phyloP scores from a whole-genome alignment of 345 rosid genomes.

The Eucalyptus pauciflora region DNA sequence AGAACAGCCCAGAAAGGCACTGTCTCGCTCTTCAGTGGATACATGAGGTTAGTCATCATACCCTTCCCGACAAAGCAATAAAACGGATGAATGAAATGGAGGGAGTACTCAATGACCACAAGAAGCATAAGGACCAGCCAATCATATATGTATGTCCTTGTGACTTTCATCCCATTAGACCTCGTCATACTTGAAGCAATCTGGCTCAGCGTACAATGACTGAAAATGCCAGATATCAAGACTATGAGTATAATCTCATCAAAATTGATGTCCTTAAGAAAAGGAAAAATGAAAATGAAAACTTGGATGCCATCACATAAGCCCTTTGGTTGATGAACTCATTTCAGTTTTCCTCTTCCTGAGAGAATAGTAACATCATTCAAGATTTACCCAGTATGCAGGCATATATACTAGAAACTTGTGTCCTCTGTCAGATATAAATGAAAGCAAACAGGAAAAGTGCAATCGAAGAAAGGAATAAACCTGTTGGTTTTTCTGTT shows the following conservation, averaged over 20 bases:
- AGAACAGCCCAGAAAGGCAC: slow-evolving; percentile 81
- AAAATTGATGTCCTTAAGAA: not conserved
- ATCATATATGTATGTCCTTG: slow-evolving; percentile 56
- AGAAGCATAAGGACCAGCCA: slow-evolving; percentile 71
- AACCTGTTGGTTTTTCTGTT: not conserved
- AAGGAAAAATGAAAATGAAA: not conserved
- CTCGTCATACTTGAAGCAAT: slow-evolving; percentile 23
- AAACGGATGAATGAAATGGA: slow-evolving; percentile 56
- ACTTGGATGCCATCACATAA: not conserved
- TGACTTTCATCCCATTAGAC: slow-evolving; percentile 54
- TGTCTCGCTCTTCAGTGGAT: slow-evolving; percentile 62
- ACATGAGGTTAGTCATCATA: slow-evolving; percentile 85
- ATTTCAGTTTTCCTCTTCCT: not conserved
- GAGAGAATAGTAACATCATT: not conserved
- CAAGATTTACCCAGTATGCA: not conserved
- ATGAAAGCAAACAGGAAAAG: not conserved
- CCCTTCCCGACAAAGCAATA: slow-evolving; percentile 83
- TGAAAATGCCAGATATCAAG: not conserved
- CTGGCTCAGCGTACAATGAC: not conserved
- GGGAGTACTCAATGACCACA: slow-evolving; percentile 19
- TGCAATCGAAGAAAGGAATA: not conserved
- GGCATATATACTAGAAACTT: not conserved
- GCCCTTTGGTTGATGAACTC: not conserved
- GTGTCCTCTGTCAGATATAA: not conserved
- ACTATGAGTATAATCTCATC: not conserved